A percentile compares a stretch with the other conserved stretches of the same genome.
Evolutionary conservation across 805 yeast species (phyloP).

Genomic region (Lachancea sp.): DNA sequence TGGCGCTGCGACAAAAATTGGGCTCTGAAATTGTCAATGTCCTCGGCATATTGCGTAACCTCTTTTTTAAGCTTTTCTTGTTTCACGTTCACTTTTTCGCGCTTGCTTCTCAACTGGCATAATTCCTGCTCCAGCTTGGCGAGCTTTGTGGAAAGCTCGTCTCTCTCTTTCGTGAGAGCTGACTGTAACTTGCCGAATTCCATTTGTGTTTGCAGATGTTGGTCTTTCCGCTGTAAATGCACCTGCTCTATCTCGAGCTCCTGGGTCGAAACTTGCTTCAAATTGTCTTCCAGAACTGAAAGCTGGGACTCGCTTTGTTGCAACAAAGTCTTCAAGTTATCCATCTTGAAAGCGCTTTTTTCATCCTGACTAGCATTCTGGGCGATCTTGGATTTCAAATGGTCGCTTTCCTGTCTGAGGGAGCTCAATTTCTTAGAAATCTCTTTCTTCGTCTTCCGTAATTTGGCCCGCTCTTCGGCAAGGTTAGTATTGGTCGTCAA

Average conservation of each 20-base stretch:
- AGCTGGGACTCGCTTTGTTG: conserved; percentile 34
- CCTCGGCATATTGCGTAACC: conserved; percentile 19
- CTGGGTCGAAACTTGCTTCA: conserved; percentile 12
- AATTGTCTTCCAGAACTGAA: conserved; percentile 16
- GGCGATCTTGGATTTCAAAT: conserved; percentile 41
- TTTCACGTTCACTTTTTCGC: conserved; percentile 18
- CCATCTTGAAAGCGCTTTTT: conserved; percentile 46
- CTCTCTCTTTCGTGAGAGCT: conserved; percentile 13
- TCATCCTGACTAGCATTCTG: conserved; percentile 50
- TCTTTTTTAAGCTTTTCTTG: conserved; percentile 25
- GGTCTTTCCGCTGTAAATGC: conserved; percentile 33
- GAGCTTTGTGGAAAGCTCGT: conserved; percentile 9
- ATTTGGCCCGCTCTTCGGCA: conserved; percentile 48
- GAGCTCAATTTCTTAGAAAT: conserved; percentile 47
- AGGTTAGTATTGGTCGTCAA: conserved; percentile 57
- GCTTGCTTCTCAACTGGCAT: conserved; percentile 18
- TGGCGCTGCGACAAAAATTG: conserved; percentile 20
- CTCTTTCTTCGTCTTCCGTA: conserved; percentile 54
- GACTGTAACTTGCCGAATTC: conserved; percentile 26
- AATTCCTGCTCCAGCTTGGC: conserved; percentile 20
- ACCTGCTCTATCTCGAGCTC: conserved; percentile 31
- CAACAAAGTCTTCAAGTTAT: conserved; percentile 40
- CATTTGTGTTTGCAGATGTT: conserved; percentile 31
- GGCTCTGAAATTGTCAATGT: conserved; percentile 18
- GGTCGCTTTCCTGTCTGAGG: conserved; percentile 52